These are phyloP conservation scores for Biancaea sappan DNA, from an alignment of 306 rosid species.

Conservation along the genomic window DNA sequence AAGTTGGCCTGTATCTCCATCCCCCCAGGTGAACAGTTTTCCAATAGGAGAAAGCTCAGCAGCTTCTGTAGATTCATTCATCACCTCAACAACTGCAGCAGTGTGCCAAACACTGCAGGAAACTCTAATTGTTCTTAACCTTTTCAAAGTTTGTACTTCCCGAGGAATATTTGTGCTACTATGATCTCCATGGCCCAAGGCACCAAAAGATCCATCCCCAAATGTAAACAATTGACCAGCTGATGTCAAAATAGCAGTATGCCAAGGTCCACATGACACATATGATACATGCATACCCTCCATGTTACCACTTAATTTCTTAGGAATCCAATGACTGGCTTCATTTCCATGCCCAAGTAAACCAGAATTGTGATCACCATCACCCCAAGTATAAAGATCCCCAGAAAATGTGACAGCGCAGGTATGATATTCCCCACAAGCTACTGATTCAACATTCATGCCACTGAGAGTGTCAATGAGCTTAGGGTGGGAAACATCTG, in stretches of 20 bases:
- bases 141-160: slow-evolving; percentile 71
- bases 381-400: slow-evolving; percentile 94
- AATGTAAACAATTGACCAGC: slow-evolving; percentile 85
- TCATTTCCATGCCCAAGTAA: slow-evolving; percentile 85
- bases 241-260: slow-evolving; percentile 84
- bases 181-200: slow-evolving; percentile 90
- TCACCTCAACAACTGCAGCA: slow-evolving; percentile 76
- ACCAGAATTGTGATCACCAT: slow-evolving; percentile 68
- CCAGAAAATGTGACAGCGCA: slow-evolving; percentile 89
- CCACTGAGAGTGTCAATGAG: slow-evolving; percentile 68
- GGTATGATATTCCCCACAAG: slow-evolving; percentile 92
- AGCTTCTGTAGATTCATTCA: slow-evolving; percentile 51
- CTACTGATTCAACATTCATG: slow-evolving; percentile 68
- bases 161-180: slow-evolving; percentile 67
- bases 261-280: slow-evolving; percentile 94
- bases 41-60: slow-evolving; percentile 54
- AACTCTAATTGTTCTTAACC: slow-evolving; percentile 70
- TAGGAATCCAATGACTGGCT: slow-evolving; percentile 86
- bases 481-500: slow-evolving; percentile 81
- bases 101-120: slow-evolving; percentile 99
- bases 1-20: slow-evolving; percentile 86
- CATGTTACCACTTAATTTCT: slow-evolving; percentile 65
- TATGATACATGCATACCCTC: slow-evolving; percentile 70
- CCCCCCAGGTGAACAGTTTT: slow-evolving; percentile 92
- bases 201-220: slow-evolving; percentile 96